These are phyloP conservation scores for Ceratobasidium theobromae DNA, from an alignment of 1,284 basidiomycete species.

Conservation along the genomic window DNA sequence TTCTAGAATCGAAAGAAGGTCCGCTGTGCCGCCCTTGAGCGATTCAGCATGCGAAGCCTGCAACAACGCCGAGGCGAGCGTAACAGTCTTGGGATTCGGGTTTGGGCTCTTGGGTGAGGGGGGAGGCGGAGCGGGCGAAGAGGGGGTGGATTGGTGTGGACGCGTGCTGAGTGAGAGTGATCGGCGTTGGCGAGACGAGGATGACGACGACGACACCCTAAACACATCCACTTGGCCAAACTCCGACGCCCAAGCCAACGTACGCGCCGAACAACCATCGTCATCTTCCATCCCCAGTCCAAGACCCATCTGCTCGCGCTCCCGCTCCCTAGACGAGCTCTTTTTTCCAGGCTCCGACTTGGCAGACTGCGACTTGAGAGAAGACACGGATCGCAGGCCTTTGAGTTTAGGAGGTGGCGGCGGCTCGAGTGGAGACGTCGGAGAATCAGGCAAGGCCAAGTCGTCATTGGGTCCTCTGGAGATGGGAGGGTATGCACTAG, in stretches of 20 bases:
- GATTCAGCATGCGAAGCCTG: conserved; percentile 95
- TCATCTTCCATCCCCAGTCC: conserved; percentile 27
- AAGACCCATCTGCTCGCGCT: too few species aligned
- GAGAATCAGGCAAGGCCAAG: too few species aligned
- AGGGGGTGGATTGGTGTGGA: conserved; percentile 4
- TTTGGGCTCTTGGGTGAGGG: conserved; percentile 18
- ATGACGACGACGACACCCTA: background rate
- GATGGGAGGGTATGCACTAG: background rate
- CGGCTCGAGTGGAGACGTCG: conserved; percentile 5
- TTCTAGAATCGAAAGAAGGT: conserved; percentile 61
- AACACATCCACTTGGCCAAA: conserved; percentile 1
- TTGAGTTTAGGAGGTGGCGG: conserved; percentile 52
- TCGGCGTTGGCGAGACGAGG: too few species aligned
- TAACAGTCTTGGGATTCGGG: conserved; percentile 26
- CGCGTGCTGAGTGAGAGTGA: conserved; percentile 14
- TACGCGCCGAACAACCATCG: conserved; percentile 27
- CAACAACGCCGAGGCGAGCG: conserved; percentile 68
- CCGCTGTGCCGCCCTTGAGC: conserved; percentile 84
- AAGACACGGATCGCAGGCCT: conserved; percentile 74
- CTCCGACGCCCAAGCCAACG: conserved; percentile 28
- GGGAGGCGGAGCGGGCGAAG: background rate
- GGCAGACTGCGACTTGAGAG: conserved; percentile 46
- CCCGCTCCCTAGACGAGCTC: too few species aligned
- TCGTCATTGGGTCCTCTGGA: too few species aligned
- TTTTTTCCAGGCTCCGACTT: conserved; percentile 13